Percentiles rank a stretch among this genome's conserved stretches.
phyloP scores from a whole-genome alignment of 2,329 filamentous ascomycete genomes.

The Ceratocystis ficicola region DNA sequence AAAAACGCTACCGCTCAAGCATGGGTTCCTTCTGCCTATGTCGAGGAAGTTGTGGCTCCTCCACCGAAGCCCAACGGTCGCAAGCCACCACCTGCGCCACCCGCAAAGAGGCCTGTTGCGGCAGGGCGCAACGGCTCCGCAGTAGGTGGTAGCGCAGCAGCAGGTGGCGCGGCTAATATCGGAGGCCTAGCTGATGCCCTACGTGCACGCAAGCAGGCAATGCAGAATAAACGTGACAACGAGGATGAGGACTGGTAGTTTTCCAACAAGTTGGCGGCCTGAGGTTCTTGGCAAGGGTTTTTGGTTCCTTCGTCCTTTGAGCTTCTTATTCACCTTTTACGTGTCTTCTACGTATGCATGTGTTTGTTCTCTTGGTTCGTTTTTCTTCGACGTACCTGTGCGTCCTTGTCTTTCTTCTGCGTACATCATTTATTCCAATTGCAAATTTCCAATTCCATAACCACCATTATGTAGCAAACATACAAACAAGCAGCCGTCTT shows the following conservation, averaged over 20 bases:
- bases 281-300: not conserved
- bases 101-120: conserved; percentile 64
- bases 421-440: not conserved
- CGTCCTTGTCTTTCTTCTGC: conserved; percentile 22
- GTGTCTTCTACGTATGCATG: conserved; percentile 10
- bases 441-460: not conserved
- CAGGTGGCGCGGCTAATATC: conserved; percentile 56
- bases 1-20: conserved; percentile 64
- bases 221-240: conserved; percentile 56
- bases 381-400: conserved; percentile 24
- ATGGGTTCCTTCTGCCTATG: conserved; percentile 89
- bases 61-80: conserved; percentile 38
- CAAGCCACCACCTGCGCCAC: conserved; percentile 62
- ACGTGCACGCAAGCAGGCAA: conserved; percentile 61
- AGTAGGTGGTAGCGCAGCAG: conserved; percentile 46
- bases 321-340: not conserved
- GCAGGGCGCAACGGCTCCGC: conserved; percentile 58
- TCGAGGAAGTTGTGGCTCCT: conserved; percentile 66
- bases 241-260: conserved; percentile 59
- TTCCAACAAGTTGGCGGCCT: not conserved
- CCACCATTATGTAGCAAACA: not conserved
- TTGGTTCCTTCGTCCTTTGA: not conserved
- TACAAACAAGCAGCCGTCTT: not conserved
- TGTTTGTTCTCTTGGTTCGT: conserved; percentile 23
- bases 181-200: conserved; percentile 70